phyloP scores from a whole-genome alignment of 164 flowering plant species.

The Liriodendron chinense region DNA sequence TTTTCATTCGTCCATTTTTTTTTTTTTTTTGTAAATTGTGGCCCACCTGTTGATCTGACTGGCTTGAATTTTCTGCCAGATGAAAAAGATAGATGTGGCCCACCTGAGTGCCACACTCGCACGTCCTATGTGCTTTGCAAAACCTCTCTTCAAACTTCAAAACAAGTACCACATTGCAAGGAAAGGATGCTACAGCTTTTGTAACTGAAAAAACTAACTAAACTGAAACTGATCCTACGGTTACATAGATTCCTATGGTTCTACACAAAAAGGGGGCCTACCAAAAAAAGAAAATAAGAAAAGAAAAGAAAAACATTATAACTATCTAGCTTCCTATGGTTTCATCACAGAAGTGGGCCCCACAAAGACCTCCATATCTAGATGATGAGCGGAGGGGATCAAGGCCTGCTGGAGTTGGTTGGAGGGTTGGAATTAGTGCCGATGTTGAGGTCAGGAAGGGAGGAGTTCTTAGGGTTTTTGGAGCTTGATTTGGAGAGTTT shows the following conservation, averaged over 20 bases:
- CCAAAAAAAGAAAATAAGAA: not conserved
- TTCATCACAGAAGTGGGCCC: not conserved
- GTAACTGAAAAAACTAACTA: not conserved
- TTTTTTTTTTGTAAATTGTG: too few species aligned
- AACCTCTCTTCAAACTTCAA: not conserved
- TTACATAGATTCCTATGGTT: slow-evolving; percentile 5
- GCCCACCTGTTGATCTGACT: too few species aligned
- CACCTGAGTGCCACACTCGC: not conserved
- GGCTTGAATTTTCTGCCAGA: too few species aligned
- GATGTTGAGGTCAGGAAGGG: slow-evolving; percentile 9
- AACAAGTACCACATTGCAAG: slow-evolving; percentile 1
- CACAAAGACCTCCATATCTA: not conserved
- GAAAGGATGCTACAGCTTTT: slow-evolving; percentile 7
- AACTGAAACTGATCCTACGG: slow-evolving; percentile 12
- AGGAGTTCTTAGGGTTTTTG: slow-evolving; percentile 3
- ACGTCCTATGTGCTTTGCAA: too few species aligned
- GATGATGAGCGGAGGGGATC: slow-evolving; percentile 5
- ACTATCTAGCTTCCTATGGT: not conserved
- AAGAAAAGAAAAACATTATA: not conserved
- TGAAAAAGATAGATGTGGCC: not conserved
- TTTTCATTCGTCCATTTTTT: too few species aligned
- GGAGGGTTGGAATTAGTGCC: slow-evolving; percentile 15
- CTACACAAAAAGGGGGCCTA: slow-evolving; percentile 1
- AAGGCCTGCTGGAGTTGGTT: slow-evolving; percentile 26
- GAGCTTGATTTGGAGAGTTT: slow-evolving; percentile 14